These are phyloP conservation scores for Ophiostoma sp. DNA, from an alignment of 2,329 filamentous ascomycete species.

Conservation along the genomic window DNA sequence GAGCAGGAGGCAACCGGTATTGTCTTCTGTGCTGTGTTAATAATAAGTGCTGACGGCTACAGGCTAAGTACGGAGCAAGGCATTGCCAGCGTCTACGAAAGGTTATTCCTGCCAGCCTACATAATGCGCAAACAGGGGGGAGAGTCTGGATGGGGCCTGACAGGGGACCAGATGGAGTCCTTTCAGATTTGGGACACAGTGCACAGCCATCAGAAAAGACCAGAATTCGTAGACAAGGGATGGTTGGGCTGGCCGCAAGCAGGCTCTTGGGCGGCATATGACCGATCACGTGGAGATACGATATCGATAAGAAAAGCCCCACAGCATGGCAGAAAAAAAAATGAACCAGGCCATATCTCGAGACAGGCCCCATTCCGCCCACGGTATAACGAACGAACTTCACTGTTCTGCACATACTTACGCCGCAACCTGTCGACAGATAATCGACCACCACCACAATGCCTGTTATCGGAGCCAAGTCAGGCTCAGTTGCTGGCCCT, in stretches of 20 bases:
- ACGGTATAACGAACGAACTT: background rate
- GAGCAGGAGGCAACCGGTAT: background rate
- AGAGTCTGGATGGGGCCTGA: background rate
- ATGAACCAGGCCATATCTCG: background rate
- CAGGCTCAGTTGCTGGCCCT: constrained; percentile 56
- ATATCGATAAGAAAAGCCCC: constrained; percentile 10
- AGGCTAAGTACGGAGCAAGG: too few relatives aligned
- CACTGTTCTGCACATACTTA: background rate
- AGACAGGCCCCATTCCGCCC: constrained; percentile 2
- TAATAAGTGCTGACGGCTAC: too few relatives aligned
- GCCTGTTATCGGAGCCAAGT: constrained; percentile 48
- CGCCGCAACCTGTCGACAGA: background rate
- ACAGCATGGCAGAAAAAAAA: constrained; percentile 16
- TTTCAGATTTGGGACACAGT: too few relatives aligned
- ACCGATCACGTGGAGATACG: background rate
- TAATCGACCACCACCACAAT: constrained; percentile 35
- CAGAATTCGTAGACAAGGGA: background rate
- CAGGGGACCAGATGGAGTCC: background rate
- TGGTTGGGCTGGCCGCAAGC: background rate
- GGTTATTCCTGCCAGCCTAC: background rate
- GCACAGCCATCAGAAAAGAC: too few relatives aligned
- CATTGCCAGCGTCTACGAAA: background rate
- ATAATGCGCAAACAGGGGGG: background rate
- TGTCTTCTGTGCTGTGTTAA: too few relatives aligned
- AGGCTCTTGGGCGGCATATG: background rate